Base-by-base conservation (phyloP, 177 flowering plant species). In the Vitis hybrid region DNA sequence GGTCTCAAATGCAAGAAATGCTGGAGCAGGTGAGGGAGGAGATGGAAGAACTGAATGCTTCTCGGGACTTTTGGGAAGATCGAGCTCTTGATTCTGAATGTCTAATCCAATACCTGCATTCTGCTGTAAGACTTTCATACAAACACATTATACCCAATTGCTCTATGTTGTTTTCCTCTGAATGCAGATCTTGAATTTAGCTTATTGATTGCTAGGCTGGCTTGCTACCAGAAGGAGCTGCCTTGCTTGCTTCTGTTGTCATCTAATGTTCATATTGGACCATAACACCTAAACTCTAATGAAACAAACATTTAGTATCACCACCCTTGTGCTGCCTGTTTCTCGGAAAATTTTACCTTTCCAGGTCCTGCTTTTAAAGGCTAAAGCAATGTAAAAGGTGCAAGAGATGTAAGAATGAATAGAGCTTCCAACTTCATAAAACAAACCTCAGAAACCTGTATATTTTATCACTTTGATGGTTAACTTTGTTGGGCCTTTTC, bases 1-100 rank as follows among this genome's bases (percentile, higher is more conserved):
- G 98, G 98, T 86, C 94, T 4, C 95, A 91, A 73, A 87, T 95
- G 97, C 97, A 92, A 77, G 88, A 79, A 56, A 92, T 95, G 97
- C 78, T 91, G 52, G 85, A 76, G 60, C 87, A 86, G 64, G 97
- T 95, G 22, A 85, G 84, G 68, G 86, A 80, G 20, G 98, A 95
- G 74, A 95, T 91, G 95, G 94, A 88, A 68, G 89, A 90, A 65
- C 65, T 95, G 73, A 92, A 89, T 75, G 78, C 86, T 55, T 89
- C 95, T 28, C 79, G 90, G 49, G 90, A 88, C 69, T 85, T 83
- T 51, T 95, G 98, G 98, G 87, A 91, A 82, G 82, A 79, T 73
- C 86, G 79, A 62, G 95, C 98, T 11, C 82, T 89, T 5, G 75
- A 76, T 56, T 87, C 87, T 11, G 85, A 87, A 28, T 57, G 57